Evolutionary conservation across 192 early-diverging fungal species (phyloP).

Genomic region (Backusella luteola): DNA sequence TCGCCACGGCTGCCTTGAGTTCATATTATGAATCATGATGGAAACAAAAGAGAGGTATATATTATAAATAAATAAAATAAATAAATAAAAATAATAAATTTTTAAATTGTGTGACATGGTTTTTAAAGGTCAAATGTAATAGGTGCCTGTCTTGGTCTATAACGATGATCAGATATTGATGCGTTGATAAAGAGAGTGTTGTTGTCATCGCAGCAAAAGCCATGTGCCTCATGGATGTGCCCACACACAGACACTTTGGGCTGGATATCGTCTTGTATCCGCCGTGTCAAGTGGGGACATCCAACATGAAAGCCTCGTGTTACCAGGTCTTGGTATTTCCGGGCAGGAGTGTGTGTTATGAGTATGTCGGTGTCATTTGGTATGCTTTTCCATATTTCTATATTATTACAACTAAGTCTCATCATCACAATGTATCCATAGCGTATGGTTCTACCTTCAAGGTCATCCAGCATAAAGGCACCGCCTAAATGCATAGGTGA

Average conservation of each 20-base stretch:
- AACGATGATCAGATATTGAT: conserved; percentile 15
- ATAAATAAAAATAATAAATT: not conserved
- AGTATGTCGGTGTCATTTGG: conserved; percentile 30
- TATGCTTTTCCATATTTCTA: conserved; percentile 27
- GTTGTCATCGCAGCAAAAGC: conserved; percentile 6
- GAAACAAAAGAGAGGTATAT: not conserved
- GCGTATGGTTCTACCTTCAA: conserved; percentile 4
- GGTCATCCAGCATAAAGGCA: conserved; percentile 29
- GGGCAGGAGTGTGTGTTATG: conserved; percentile 31
- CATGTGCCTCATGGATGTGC: conserved; percentile 39
- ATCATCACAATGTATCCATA: not conserved
- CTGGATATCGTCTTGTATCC: conserved; percentile 12
- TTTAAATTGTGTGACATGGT: not conserved
- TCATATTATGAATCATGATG: not conserved
- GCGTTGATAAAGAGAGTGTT: conserved; percentile 29
- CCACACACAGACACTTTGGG: conserved; percentile 34
- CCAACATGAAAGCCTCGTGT: conserved; percentile 20
- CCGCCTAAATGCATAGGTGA: conserved; percentile 25
- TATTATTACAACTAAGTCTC: not conserved
- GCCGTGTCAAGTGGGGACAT: conserved; percentile 18
- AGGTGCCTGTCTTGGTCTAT: conserved; percentile 18
- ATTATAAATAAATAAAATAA: not conserved
- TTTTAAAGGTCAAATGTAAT: conserved; percentile 32
- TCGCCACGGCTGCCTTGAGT: not conserved
- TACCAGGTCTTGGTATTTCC: conserved; percentile 14